Conservation (phyloP, 2,329 filamentous ascomycete genomes). For the Stagonosporopsis rhizophila region DNA sequence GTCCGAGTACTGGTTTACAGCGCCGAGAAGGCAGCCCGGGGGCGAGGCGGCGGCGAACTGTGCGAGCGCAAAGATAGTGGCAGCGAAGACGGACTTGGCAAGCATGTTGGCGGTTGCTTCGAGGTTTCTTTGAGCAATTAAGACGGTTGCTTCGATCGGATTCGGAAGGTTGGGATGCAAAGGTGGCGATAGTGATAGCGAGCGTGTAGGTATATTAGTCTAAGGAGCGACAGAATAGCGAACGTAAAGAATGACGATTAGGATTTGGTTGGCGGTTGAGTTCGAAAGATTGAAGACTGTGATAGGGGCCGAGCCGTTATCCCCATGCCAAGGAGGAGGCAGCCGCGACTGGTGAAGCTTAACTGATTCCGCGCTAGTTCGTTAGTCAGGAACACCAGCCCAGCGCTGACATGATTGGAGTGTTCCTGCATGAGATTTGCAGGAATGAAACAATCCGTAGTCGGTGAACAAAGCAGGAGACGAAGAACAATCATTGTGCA, state of each 20-base stretch:
- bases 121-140: neutral
- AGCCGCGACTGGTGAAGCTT: slow-evolving; percentile 7
- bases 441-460: neutral
- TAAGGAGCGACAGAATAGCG: slow-evolving; percentile 26
- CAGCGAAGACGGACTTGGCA: slow-evolving; percentile 36
- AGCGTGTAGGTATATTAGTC: slow-evolving; percentile 18
- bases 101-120: slow-evolving; percentile 32
- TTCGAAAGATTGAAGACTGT: slow-evolving; percentile 12
- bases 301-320: slow-evolving; percentile 17
- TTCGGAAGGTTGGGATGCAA: neutral
- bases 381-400: slow-evolving; percentile 29
- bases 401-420: slow-evolving; percentile 22
- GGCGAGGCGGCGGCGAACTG: slow-evolving; percentile 32
- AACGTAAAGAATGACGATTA: slow-evolving; percentile 26
- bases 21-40: slow-evolving; percentile 42
- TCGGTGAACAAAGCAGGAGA: neutral
- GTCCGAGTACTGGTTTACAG: slow-evolving; percentile 39
- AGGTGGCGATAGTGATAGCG: slow-evolving; percentile 9
- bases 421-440: slow-evolving; percentile 20
- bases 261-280: slow-evolving; percentile 18
- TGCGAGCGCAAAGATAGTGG: slow-evolving; percentile 36
- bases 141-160: slow-evolving; percentile 8
- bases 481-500: neutral
- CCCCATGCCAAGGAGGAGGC: slow-evolving; percentile 16
- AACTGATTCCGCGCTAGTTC: slow-evolving; percentile 17